Conservation (phyloP, 2,329 filamentous ascomycete genomes). For the Epicoccum nigrum region DNA sequence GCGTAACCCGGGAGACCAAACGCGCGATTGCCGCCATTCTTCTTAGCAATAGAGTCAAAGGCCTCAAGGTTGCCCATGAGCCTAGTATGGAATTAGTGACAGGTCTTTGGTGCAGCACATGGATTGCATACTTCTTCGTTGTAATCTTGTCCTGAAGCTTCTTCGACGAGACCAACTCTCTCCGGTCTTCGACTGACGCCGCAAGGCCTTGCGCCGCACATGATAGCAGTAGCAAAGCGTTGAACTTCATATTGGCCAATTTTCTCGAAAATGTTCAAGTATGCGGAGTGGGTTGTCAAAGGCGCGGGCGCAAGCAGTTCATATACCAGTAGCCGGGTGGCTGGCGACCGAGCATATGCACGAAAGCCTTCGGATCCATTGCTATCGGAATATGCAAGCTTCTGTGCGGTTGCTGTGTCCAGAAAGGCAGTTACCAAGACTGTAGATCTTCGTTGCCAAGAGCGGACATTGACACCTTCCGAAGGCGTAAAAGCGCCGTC, state of each 20-base stretch:
- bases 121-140: slow-evolving; percentile 41
- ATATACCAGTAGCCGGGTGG: slow-evolving; percentile 22
- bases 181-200: slow-evolving; percentile 11
- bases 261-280: not conserved
- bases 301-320: slow-evolving; percentile 10
- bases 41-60: slow-evolving; percentile 60
- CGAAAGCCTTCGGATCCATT: slow-evolving; percentile 22
- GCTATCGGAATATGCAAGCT: slow-evolving; percentile 26
- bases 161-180: slow-evolving; percentile 43
- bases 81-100: slow-evolving; percentile 41
- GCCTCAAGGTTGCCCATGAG: slow-evolving; percentile 61
- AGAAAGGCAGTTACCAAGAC: slow-evolving; percentile 43
- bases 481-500: slow-evolving; percentile 24
- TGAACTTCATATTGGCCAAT: slow-evolving; percentile 35
- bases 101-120: not conserved
- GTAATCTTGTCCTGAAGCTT: slow-evolving; percentile 51
- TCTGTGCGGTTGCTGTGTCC: slow-evolving; percentile 29
- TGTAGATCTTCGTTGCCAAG: slow-evolving; percentile 36
- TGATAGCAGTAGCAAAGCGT: slow-evolving; percentile 29
- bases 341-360: slow-evolving; percentile 23
- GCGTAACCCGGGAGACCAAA: slow-evolving; percentile 65
- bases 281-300: not conserved
- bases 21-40: slow-evolving; percentile 65
- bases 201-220: slow-evolving; percentile 34
- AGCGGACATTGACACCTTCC: slow-evolving; percentile 38